Base-by-base conservation (phyloP, 2,329 filamentous ascomycete species). In the Colletotrichum kahawae region DNA sequence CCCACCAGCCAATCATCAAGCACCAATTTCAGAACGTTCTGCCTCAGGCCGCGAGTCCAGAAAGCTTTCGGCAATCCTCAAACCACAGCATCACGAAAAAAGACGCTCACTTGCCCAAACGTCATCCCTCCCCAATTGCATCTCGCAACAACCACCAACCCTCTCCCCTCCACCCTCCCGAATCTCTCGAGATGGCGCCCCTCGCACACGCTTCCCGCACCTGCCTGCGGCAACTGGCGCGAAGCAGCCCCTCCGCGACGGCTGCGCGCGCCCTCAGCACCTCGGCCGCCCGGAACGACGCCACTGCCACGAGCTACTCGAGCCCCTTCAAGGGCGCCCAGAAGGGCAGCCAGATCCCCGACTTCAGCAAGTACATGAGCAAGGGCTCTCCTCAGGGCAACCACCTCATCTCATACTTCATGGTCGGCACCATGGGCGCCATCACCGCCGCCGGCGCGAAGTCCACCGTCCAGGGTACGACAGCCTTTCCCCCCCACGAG, bases 341-440 rank as follows among this genome's bases (percentile, higher is more conserved):
- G 82, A 88, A 88, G 83, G 87, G 85, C 80, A 92, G 90, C 85
- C 92, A 94, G 86, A 94, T 98, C 83, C 97, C 97, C 80, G 93
- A 94, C 88, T 98, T 98, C 87, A 92, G 92, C 85, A 93, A 95
- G 85, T 99, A 99, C 90, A 89, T 93, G 87, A 93, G 91, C 86
- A 93, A 92, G 84, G 88, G 88, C 79, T 87, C 88, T 80, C 89
- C 93, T 85, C 90, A 88, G 79, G 89, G 90, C 82, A 98, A 98
- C 88, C 94, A 96, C 89, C 89, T 98, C 80, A 97, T 98, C 86
- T 93, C 93, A 82, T 99, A 99, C 92, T 98, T 99, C 88, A 98
- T 98, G 95, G 97, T 98, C 79, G 97, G 97, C 82, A 93, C 95
- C 71, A 94, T 99, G 91, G 97, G 97, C 84, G 94, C 97, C 82